These are phyloP conservation scores for Lavandula angustifolia DNA, from an alignment of 257 asterid species.

Conservation along the genomic window DNA sequence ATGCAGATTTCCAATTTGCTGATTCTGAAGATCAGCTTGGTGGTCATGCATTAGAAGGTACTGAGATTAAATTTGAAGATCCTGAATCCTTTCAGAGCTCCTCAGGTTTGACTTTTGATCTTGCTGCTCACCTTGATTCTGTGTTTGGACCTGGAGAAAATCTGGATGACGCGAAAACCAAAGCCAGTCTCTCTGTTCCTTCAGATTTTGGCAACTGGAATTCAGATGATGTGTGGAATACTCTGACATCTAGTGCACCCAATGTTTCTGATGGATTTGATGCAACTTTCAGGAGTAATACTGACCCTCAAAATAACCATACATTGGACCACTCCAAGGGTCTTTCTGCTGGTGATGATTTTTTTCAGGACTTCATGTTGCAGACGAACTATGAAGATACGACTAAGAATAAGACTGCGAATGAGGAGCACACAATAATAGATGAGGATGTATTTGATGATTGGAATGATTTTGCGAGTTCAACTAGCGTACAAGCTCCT, in stretches of 20 bases:
- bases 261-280: slow-evolving; percentile 40
- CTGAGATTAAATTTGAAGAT: slow-evolving; percentile 35
- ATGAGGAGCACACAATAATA: slow-evolving; percentile 35
- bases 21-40: slow-evolving; percentile 40
- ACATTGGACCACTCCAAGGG: slow-evolving; percentile 29
- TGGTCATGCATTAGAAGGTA: slow-evolving; percentile 26
- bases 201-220: slow-evolving; percentile 51
- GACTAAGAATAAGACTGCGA: slow-evolving; percentile 30
- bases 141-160: slow-evolving; percentile 53
- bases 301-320: slow-evolving; percentile 36
- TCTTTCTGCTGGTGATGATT: slow-evolving; percentile 44
- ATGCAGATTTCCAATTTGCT: slow-evolving; percentile 75
- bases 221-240: slow-evolving; percentile 55
- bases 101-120: slow-evolving; percentile 44
- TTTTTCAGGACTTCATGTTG: slow-evolving; percentile 54
- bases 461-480: slow-evolving; percentile 74
- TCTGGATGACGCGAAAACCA: slow-evolving; percentile 35
- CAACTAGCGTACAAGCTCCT: slow-evolving; percentile 46
- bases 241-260: slow-evolving; percentile 38
- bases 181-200: slow-evolving; percentile 43
- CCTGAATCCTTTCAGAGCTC: slow-evolving; percentile 34
- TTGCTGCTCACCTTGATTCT: slow-evolving; percentile 63
- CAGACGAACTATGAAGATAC: slow-evolving; percentile 37
- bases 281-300: slow-evolving; percentile 37
- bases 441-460: slow-evolving; percentile 51